Evolutionary conservation across 495 filamentous ascomycete genomes (phyloP).

Genomic region (Neurospora hispaniola): DNA sequence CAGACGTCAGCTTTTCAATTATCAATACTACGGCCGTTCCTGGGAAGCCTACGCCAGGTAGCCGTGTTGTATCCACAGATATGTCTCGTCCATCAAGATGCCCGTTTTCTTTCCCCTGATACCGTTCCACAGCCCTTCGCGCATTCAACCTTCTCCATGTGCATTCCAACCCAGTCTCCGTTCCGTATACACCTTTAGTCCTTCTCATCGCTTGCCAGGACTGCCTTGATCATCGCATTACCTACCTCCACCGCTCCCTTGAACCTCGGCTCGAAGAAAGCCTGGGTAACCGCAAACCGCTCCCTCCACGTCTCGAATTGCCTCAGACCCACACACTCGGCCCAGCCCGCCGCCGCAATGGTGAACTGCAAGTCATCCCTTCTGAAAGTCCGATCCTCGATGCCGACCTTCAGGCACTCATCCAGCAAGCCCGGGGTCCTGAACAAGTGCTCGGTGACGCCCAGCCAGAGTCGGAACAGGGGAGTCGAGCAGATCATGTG

Average conservation of each 20-base stretch:
- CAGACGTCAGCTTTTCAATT: background rate
- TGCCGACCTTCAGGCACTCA: slow-evolving; percentile 74
- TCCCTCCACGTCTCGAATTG: slow-evolving; percentile 85
- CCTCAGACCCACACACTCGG: slow-evolving; percentile 78
- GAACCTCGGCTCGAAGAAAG: slow-evolving; percentile 85
- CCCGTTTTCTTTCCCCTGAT: background rate
- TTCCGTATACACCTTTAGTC: background rate
- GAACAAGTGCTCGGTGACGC: slow-evolving; percentile 94
- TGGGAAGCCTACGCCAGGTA: background rate
- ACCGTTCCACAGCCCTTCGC: background rate
- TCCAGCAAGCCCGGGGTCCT: slow-evolving; percentile 72
- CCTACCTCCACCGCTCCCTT: slow-evolving; percentile 73
- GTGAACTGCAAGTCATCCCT: slow-evolving; percentile 94
- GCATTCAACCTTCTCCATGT: background rate
- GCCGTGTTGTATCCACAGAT: background rate
- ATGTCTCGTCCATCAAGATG: background rate
- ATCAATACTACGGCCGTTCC: background rate
- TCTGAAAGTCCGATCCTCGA: slow-evolving; percentile 79
- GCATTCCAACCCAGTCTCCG: too few species aligned
- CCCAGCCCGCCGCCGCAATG: slow-evolving; percentile 91
- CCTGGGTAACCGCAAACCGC: slow-evolving; percentile 78
- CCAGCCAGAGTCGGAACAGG: slow-evolving; percentile 95
- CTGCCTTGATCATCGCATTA: slow-evolving; percentile 95
- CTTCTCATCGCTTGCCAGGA: slow-evolving; percentile 58
- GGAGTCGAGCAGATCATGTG: slow-evolving; percentile 99